Evolutionary conservation across 306 rosid genomes (phyloP).

Genomic region (Corylus americana): DNA sequence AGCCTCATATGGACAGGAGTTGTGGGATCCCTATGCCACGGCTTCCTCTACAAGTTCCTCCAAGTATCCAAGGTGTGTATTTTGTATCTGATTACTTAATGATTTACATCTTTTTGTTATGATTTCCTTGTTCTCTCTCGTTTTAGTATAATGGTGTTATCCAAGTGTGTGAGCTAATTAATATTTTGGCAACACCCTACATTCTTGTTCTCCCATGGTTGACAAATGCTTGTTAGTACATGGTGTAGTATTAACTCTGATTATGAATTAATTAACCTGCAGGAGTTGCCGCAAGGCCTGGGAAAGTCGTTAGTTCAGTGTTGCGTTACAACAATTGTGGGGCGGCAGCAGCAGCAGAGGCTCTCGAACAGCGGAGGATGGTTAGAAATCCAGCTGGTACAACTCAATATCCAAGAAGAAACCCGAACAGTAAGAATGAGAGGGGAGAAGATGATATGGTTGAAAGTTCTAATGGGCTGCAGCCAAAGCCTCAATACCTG

Average conservation of each 20-base stretch:
- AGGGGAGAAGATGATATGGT: constrained; percentile 69
- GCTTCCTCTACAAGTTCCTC: constrained; percentile 83
- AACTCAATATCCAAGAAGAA: constrained; percentile 81
- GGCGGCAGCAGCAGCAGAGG: constrained; percentile 64
- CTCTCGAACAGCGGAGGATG: constrained; percentile 72
- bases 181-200: constrained; percentile 2
- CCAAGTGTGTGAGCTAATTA: neutral
- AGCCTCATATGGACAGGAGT: constrained; percentile 63
- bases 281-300: constrained; percentile 92
- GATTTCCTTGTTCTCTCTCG: constrained; percentile 7
- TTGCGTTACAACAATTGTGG: constrained; percentile 81
- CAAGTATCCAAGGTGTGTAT: constrained; percentile 71
- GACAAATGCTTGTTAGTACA: neutral
- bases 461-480: constrained; percentile 75
- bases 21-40: constrained; percentile 54
- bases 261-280: constrained; percentile 15
- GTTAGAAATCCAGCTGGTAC: constrained; percentile 62
- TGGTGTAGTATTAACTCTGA: neutral
- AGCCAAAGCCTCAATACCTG: constrained; percentile 77
- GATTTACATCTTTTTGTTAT: constrained; percentile 1
- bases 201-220: neutral
- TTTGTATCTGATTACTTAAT: neutral
- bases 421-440: constrained; percentile 72
- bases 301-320: constrained; percentile 83
- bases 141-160: constrained; percentile 10